Base-by-base conservation (phyloP, 108 stramenopile genomes). In the Pseudonitzschia delicatissima region DNA sequence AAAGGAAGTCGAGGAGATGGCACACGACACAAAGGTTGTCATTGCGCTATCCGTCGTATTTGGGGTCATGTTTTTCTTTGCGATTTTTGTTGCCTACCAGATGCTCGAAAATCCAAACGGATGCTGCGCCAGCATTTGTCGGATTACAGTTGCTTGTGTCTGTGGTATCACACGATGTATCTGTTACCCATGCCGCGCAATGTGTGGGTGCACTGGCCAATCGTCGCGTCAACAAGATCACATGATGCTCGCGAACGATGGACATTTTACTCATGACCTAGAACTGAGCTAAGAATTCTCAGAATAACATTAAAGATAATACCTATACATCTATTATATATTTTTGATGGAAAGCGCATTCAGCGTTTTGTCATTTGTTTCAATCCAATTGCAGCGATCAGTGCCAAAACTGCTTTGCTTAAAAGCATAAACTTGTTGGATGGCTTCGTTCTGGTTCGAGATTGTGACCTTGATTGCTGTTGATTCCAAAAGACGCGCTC, bases 61-160 rank as follows among this genome's bases (percentile, higher is more conserved):
- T 44, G 74, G 74, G 20, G 70, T 82, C 32, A 73, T 80, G 7
- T 62, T 90, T 28, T 57, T 85, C 29, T 67, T 87, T 47, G 65
- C 81, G 45, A 71, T 90, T 11, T 73, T 76, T 42, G 81, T 84
- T 2, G 88, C 88, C 0, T 82, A 87, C 48, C 88, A 90, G 76
- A 81, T 85, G 78, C 72, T 86, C 51, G 78, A 90, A 36, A 90
- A 90, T 77, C 88, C 88, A 25, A 73, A 85, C 67, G 88, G 88
- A 36, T 77, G 82, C 50, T 90, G 83, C 58, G 79, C 86, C 9
- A 88, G 85, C 68, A 82, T 83, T 34, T 83, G 82, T 29, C 76
- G 82, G 12, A 70, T 78, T 37, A 44, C 68, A 6, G 71, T 80
- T 5, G 66, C 73, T n/a, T 47, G 45, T 23, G 33, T 37, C 25